Evolutionary conservation across 495 filamentous ascomycete species (phyloP).

Genomic region (Neurospora sp.): DNA sequence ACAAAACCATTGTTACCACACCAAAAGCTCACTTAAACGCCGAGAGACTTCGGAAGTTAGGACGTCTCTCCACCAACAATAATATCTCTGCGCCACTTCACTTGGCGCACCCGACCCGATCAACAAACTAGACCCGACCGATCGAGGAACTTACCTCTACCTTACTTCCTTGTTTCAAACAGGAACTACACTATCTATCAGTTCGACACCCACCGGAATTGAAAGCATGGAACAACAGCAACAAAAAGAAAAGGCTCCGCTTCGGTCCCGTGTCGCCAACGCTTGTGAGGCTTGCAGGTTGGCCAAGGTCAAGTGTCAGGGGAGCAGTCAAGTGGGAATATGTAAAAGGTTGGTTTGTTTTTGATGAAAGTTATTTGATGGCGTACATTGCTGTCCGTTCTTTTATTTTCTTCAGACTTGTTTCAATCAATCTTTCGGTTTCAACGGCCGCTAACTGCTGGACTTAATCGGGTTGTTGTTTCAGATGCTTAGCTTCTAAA

Average conservation of each 20-base stretch:
- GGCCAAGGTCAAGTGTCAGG: conserved; percentile 37
- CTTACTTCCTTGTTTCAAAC: not conserved
- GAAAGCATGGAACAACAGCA: not conserved
- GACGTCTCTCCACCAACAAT: not conserved
- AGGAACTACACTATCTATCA: not conserved
- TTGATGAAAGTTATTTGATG: not conserved
- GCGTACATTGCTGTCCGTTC: not conserved
- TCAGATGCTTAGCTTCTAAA: conserved; percentile 37
- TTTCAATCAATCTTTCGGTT: not conserved
- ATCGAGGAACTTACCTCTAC: not conserved
- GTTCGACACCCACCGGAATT: not conserved
- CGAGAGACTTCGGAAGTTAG: not conserved
- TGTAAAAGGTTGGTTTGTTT: conserved; percentile 32
- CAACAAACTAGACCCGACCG: not conserved
- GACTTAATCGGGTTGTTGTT: not conserved
- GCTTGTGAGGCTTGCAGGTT: conserved; percentile 39
- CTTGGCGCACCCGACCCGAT: not conserved
- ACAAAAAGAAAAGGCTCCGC: not conserved
- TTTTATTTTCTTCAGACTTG: not conserved
- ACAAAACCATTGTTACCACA: not conserved
- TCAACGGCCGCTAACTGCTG: not conserved
- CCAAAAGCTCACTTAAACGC: not conserved
- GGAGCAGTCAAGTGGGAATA: conserved; percentile 30
- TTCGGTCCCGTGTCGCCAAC: conserved; percentile 25
- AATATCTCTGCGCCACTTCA: not conserved